Conservation (phyloP, 2,329 filamentous ascomycete genomes). For the Ophiostoma sp. region DNA sequence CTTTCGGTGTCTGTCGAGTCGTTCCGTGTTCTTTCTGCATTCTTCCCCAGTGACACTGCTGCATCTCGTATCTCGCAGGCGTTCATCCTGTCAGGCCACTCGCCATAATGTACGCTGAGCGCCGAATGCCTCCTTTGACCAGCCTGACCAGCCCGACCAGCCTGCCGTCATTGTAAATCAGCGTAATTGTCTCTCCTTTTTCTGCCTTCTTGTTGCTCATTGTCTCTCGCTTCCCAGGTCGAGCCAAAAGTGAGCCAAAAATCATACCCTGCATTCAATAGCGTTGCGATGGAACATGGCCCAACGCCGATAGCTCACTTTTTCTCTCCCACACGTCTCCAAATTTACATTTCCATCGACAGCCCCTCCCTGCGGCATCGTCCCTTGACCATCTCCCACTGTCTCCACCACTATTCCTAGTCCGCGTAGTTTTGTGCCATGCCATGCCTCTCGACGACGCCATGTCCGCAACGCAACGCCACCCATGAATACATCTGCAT, state of each 20-base stretch:
- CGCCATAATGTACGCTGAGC: no score
- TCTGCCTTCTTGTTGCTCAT: not conserved
- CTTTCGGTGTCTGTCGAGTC: not conserved
- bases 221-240: not conserved
- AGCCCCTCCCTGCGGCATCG: slow-evolving; percentile 4
- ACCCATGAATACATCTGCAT: not conserved
- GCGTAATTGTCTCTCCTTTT: not conserved
- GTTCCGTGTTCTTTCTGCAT: no score
- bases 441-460: not conserved
- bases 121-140: no score
- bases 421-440: not conserved
- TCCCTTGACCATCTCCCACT: not conserved
- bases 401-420: not conserved
- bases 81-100: not conserved
- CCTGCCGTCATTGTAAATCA: no score
- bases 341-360: not conserved
- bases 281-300: not conserved
- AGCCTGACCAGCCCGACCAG: no score
- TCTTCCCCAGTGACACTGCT: not conserved
- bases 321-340: not conserved
- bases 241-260: not conserved
- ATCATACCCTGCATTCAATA: slow-evolving; percentile 3
- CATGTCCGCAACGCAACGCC: not conserved
- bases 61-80: not conserved
- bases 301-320: not conserved